These are phyloP conservation scores for Blastobotrys buckinghamii DNA, from an alignment of 1,139 yeast genomes.

Conservation along the genomic window DNA sequence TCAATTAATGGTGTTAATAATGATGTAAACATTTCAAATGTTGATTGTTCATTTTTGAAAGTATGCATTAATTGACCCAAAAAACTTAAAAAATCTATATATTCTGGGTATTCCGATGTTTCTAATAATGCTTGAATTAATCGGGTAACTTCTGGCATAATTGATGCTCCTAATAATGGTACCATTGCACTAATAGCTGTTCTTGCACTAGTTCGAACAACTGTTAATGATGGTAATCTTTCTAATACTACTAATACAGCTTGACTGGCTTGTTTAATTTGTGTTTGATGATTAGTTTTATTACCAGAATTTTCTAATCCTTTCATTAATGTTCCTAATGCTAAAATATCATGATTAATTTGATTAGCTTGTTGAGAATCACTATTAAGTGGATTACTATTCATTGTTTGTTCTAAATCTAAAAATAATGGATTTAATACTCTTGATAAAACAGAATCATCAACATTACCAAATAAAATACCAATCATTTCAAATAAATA, in stretches of 20 bases:
- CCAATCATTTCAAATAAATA: conserved; percentile 64
- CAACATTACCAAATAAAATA: conserved; percentile 27
- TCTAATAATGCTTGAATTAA: conserved; percentile 69
- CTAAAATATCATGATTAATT: conserved; percentile 81
- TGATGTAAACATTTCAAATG: conserved; percentile 69
- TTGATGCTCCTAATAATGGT: conserved; percentile 56
- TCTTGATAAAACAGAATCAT: conserved; percentile 33
- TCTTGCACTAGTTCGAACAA: conserved; percentile 78
- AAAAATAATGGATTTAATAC: conserved; percentile 76
- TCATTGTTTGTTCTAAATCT: conserved; percentile 54
- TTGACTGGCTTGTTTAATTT: conserved; percentile 59
- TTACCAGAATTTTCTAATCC: conserved; percentile 47
- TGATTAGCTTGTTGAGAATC: conserved; percentile 52
- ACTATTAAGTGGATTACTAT: conserved; percentile 26
- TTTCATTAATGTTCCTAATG: conserved; percentile 83
- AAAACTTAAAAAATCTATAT: conserved; percentile 77
- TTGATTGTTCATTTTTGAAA: conserved; percentile 58
- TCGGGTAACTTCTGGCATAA: conserved; percentile 59
- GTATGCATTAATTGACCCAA: conserved; percentile 83
- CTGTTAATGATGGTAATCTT: conserved; percentile 58
- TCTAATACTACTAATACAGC: conserved; percentile 82
- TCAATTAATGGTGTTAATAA: conserved; percentile 67
- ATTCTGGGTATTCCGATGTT: conserved; percentile 57
- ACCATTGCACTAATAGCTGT: conserved; percentile 83
- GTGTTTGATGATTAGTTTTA: conserved; percentile 9